phyloP scores from a whole-genome alignment of 495 filamentous ascomycete species.

The Penicillium robsamsonii region DNA sequence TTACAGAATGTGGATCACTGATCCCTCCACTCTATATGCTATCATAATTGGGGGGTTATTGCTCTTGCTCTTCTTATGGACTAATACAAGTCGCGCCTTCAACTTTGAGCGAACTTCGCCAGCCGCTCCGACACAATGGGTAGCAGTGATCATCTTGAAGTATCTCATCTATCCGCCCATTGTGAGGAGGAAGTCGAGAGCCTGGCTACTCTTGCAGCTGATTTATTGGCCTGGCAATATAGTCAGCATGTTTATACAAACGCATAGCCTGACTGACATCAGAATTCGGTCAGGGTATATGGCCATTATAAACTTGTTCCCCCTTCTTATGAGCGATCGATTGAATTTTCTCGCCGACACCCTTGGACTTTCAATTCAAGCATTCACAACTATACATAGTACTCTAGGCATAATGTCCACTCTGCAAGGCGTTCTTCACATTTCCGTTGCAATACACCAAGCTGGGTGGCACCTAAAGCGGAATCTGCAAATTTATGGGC shows the following conservation, averaged over 20 bases:
- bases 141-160: neutral
- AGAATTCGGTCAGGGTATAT: constrained; percentile 8
- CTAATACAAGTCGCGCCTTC: neutral
- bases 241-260: constrained; percentile 7
- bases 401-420: constrained; percentile 9
- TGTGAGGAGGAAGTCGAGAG: constrained; percentile 7
- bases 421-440: constrained; percentile 6
- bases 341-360: constrained; percentile 9
- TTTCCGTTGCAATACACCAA: neutral
- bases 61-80: neutral
- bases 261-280: constrained; percentile 4
- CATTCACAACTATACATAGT: constrained; percentile 3
- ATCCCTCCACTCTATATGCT: neutral
- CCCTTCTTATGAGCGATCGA: constrained; percentile 7
- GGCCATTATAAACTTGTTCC: constrained; percentile 13
- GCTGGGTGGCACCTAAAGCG: constrained; percentile 8
- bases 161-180: constrained; percentile 1
- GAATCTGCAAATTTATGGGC: constrained; percentile 10
- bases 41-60: neutral
- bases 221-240: constrained; percentile 11
- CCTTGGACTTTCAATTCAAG: constrained; percentile 9
- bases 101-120: neutral
- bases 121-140: neutral
- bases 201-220: constrained; percentile 7
- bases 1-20: neutral